These are phyloP conservation scores for Epichloe sibirici DNA, from an alignment of 2,329 filamentous ascomycete genomes.

Conservation along the genomic window DNA sequence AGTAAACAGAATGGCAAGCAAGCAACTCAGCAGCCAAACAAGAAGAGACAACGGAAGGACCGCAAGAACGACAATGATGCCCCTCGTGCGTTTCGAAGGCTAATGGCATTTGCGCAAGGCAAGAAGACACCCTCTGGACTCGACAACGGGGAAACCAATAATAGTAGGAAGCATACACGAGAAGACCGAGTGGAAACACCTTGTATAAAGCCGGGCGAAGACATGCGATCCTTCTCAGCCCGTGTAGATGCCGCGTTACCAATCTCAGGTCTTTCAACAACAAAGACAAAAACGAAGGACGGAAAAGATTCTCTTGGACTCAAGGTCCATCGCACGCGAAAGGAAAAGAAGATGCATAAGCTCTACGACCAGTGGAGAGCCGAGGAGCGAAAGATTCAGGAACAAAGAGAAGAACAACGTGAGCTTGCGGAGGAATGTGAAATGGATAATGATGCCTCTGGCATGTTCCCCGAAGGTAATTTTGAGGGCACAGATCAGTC, in stretches of 20 bases:
- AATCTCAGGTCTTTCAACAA: conserved; percentile 55
- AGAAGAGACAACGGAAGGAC: conserved; percentile 32
- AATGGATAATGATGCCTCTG: conserved; percentile 43
- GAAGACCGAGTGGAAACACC: conserved; percentile 30
- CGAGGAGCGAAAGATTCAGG: conserved; percentile 50
- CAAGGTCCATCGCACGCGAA: conserved; percentile 62
- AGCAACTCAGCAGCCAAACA: conserved; percentile 24
- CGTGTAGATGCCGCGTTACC: conserved; percentile 80
- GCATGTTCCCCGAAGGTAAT: conserved; percentile 21
- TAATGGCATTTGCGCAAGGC: conserved; percentile 64
- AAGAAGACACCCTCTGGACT: conserved; percentile 51
- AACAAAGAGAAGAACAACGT: conserved; percentile 52
- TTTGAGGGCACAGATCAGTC: conserved; percentile 32
- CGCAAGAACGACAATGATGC: conserved; percentile 57
- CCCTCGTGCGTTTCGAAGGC: conserved; percentile 71
- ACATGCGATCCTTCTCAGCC: conserved; percentile 65
- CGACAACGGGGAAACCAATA: conserved; percentile 49
- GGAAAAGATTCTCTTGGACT: conserved; percentile 53
- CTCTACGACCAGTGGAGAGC: conserved; percentile 68
- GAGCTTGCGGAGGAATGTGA: conserved; percentile 53
- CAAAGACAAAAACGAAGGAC: conserved; percentile 42
- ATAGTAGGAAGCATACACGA: conserved; percentile 11
- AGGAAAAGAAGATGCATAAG: conserved; percentile 73
- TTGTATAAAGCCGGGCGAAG: conserved; percentile 74
- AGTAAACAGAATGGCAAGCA: conserved; percentile 16